Percentiles rank a stretch among this genome's conserved stretches.
Conservation (phyloP, 345 rosid genomes). For the Rhodomyrtus tomentosa region DNA sequence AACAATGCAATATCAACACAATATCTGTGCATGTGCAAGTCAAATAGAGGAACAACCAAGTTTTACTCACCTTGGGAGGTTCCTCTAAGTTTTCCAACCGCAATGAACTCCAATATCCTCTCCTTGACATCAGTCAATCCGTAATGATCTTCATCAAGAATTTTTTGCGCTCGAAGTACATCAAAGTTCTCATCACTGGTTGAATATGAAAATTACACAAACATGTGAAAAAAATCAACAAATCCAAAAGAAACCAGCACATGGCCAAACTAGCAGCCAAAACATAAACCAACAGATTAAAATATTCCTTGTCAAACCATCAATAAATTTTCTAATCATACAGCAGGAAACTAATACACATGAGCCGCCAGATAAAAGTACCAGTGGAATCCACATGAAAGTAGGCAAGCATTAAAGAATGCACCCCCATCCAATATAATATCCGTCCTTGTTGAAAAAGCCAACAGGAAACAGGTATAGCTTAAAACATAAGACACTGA, state of each 20-base stretch:
- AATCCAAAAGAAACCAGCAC: neutral
- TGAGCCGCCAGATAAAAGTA: neutral
- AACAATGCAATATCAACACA: neutral
- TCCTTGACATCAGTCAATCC: conserved; percentile 97
- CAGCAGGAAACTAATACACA: neutral
- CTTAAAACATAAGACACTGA: neutral
- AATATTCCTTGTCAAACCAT: neutral
- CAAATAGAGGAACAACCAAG: neutral
- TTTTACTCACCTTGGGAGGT: conserved; percentile 68
- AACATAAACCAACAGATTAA: neutral
- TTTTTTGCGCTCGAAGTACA: conserved; percentile 68
- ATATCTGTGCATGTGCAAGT: neutral
- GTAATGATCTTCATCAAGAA: conserved; percentile 98
- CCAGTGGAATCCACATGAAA: neutral
- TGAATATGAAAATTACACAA: neutral
- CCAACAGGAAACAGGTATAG: neutral
- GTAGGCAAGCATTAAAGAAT: neutral
- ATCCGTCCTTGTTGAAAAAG: neutral
- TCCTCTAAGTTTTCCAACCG: conserved; percentile 98
- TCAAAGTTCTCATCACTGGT: conserved; percentile 94
- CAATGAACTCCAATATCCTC: conserved; percentile 95
- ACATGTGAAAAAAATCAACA: neutral
- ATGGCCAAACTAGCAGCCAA: neutral
- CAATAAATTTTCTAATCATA: neutral
- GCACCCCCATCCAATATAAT: neutral